Percentiles rank a stretch among this genome's conserved stretches.
These are phyloP conservation scores for Colletotrichum paranaense DNA, from an alignment of 2,329 filamentous ascomycete genomes.

Conservation along the genomic window DNA sequence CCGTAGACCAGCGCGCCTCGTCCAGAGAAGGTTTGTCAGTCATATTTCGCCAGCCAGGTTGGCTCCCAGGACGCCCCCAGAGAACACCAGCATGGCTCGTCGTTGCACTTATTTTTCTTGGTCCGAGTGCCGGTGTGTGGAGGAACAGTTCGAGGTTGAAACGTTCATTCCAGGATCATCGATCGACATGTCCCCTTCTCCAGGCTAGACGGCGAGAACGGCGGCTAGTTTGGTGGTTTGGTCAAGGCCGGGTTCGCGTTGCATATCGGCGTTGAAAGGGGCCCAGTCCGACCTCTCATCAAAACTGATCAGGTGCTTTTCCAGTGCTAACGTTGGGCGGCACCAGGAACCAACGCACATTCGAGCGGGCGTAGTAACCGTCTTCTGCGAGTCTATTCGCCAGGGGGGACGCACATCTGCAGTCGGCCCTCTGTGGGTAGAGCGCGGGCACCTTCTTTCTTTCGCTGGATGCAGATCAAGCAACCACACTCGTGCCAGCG, in stretches of 20 bases:
- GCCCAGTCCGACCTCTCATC: not conserved
- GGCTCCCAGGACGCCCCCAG: conserved; percentile 18
- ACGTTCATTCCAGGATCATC: conserved; percentile 35
- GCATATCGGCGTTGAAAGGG: not conserved
- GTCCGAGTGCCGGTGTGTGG: conserved; percentile 14
- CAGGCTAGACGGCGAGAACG: not conserved
- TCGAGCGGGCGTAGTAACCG: not conserved
- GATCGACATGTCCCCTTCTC: conserved; percentile 15
- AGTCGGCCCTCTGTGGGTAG: not conserved
- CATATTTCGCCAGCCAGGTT: not conserved
- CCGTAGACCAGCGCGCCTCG: conserved; percentile 13
- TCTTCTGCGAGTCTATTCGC: not conserved
- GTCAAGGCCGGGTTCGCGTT: not conserved
- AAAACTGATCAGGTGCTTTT: not conserved
- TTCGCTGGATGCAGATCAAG: conserved; percentile 21
- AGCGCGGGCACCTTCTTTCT: not conserved
- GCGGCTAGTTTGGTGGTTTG: not conserved
- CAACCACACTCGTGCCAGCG: conserved; percentile 13
- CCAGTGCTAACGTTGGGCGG: not conserved
- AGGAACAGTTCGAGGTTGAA: conserved; percentile 35
- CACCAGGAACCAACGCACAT: not conserved
- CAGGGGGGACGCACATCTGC: not conserved
- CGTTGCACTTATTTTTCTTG: conserved; percentile 14
- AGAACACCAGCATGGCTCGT: not conserved
- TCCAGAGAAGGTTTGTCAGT: conserved; percentile 23